phyloP scores from a whole-genome alignment of 2,329 filamentous ascomycete species.

The Exserohilum turcica region DNA sequence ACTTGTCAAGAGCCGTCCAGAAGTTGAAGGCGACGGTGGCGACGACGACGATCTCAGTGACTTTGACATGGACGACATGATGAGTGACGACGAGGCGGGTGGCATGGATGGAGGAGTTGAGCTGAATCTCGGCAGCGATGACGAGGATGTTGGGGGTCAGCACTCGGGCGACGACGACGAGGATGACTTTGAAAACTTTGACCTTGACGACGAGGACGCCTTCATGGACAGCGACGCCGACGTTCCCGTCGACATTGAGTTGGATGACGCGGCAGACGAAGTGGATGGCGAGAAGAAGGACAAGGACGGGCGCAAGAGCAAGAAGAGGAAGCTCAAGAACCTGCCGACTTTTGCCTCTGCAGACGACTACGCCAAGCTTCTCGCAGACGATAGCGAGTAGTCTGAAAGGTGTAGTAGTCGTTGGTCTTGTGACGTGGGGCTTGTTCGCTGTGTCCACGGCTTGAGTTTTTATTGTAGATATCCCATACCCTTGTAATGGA shows the following conservation, averaged over 20 bases:
- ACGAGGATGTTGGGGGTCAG: constrained; percentile 54
- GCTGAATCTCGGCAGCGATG: constrained; percentile 56
- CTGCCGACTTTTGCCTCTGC: constrained; percentile 91
- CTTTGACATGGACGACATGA: constrained; percentile 54
- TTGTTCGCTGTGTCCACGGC: constrained; percentile 12
- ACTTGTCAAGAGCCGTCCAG: constrained; percentile 78
- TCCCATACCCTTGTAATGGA: constrained; percentile 38
- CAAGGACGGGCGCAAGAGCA: constrained; percentile 59
- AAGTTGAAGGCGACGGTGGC: constrained; percentile 71
- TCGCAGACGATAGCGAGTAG: constrained; percentile 62
- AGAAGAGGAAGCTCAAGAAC: constrained; percentile 83
- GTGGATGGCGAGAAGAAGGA: constrained; percentile 47
- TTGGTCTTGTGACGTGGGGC: constrained; percentile 4
- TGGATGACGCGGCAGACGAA: constrained; percentile 48
- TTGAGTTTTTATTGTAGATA: constrained; percentile 38
- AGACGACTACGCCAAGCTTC: constrained; percentile 88
- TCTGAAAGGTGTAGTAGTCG: not conserved
- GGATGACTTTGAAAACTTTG: constrained; percentile 50
- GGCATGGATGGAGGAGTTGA: constrained; percentile 51
- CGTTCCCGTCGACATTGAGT: constrained; percentile 56
- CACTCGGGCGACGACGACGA: constrained; percentile 36
- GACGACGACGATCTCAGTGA: constrained; percentile 61
- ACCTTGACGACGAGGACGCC: constrained; percentile 59
- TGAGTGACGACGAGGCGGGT: constrained; percentile 53
- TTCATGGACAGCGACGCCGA: constrained; percentile 63